Evolutionary conservation across 345 rosid genomes (phyloP), one percentile per base, ranked within the genome.

Genomic region (Salix viminalis): DNA sequence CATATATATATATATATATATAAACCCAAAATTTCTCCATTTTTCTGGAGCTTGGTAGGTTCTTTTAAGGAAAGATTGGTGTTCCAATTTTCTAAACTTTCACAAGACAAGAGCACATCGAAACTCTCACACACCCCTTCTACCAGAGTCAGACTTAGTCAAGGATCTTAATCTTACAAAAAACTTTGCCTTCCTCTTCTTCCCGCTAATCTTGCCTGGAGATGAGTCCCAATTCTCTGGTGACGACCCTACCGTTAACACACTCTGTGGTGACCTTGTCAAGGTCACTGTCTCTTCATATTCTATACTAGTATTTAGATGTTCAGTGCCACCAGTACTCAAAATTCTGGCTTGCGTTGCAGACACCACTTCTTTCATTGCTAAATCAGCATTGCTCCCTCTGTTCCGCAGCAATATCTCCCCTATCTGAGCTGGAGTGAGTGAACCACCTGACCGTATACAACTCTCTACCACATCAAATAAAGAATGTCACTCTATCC

Each of bases 361-460:
- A 4, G 77, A 26, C 21, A 86, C 85, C 71, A 86, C 83, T 71
- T 84, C 89, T 58, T 77, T 84, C 79, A 86, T 73, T 1, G 89
- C 89, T 70, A 82, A 21, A 37, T 86, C 87, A 58, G 68, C 79
- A n/a, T 80, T 69, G 62, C 11, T n/a, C 73, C 85, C 75, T 76
- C 87, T 79, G 69, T 86, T 84, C 69, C 89, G 74, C 60, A 86
- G 52, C 72, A 86, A 8, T 8, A 84, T 70, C 78, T 86, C 89
- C 71, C 85, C 89, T 16, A 86, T 71, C 71, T 86, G 87, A 30
- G 89, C 87, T 4, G 89, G 89, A 8, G 89, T 84, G 14, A 86
- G 79, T 6, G 84, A 79, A 15, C 89, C 89, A 9, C 89, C 87
- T 0, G 87, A 78, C 62, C 76, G 80, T 66, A 86, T 82, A 77